These are phyloP conservation scores for Camellia oleifera DNA, from an alignment of 179 eudicot genomes.

Conservation along the genomic window DNA sequence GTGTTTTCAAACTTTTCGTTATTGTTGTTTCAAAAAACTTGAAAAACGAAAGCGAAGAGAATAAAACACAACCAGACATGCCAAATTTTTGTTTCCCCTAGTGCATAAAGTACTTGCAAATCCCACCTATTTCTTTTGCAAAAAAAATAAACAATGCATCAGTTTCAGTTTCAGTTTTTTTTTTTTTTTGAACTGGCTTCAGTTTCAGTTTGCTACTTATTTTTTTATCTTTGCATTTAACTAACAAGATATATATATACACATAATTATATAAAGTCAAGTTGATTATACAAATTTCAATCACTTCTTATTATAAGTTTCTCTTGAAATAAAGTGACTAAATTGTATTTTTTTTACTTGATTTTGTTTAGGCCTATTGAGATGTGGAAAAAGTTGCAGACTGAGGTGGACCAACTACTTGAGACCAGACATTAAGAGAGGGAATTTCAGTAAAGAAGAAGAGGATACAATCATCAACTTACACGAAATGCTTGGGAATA, in stretches of 20 bases:
- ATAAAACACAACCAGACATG: too few relatives aligned
- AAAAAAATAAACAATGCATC: too few relatives aligned
- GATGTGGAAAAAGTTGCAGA: slow-evolving; percentile 40
- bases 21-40: too few relatives aligned
- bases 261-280: too few relatives aligned
- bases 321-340: background rate
- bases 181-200: too few relatives aligned
- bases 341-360: background rate
- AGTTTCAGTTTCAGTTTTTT: too few relatives aligned
- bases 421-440: slow-evolving; percentile 33
- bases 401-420: slow-evolving; percentile 34
- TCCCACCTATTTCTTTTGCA: too few relatives aligned
- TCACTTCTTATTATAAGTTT: background rate
- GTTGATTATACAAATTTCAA: too few relatives aligned
- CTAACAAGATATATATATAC: background rate
- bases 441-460: slow-evolving; percentile 30
- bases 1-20: too few relatives aligned
- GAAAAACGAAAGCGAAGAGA: too few relatives aligned
- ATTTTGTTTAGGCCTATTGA: slow-evolving; percentile 21
- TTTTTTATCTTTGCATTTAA: background rate
- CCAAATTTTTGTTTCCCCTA: too few relatives aligned
- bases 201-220: background rate
- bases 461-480: slow-evolving; percentile 32
- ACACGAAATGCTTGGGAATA: slow-evolving; percentile 32
- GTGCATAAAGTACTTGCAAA: too few relatives aligned